Conservation (phyloP, 2,329 filamentous ascomycete genomes). For the Cladophialophora bantiana region DNA sequence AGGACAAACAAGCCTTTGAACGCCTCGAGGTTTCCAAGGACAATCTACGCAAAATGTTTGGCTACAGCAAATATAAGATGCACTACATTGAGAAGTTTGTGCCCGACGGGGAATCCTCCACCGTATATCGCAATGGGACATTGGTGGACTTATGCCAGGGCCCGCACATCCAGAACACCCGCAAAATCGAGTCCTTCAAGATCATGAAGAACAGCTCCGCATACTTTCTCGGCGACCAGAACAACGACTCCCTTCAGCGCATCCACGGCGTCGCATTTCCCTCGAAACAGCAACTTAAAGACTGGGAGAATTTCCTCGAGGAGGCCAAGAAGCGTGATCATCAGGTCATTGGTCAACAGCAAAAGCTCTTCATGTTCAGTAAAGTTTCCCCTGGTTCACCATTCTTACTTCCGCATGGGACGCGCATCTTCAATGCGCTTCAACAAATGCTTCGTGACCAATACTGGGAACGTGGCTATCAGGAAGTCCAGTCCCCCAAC, state of each 20-base stretch:
- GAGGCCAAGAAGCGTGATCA: conserved; percentile 99
- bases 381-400: conserved; percentile 90
- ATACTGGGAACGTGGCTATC: conserved; percentile 92
- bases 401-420: conserved; percentile 91
- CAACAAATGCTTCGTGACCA: conserved; percentile 81
- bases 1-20: conserved; percentile 96
- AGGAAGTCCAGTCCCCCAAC: conserved; percentile 94
- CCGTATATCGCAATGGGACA: conserved; percentile 91
- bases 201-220: conserved; percentile 85
- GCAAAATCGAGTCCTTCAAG: conserved; percentile 91
- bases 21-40: conserved; percentile 88
- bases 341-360: conserved; percentile 88
- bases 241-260: conserved; percentile 93
- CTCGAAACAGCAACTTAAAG: conserved; percentile 92
- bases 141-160: conserved; percentile 95
- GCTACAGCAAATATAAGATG: conserved; percentile 97
- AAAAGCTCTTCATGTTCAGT: conserved; percentile 98
- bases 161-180: conserved; percentile 91
- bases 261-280: conserved; percentile 98
- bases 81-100: conserved; percentile 96
- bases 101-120: conserved; percentile 84
- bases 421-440: conserved; percentile 90
- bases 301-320: conserved; percentile 93
- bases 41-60: conserved; percentile 93
- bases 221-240: conserved; percentile 92